Conservation (phyloP, 345 rosid species). For the Melastoma malabathricum region DNA sequence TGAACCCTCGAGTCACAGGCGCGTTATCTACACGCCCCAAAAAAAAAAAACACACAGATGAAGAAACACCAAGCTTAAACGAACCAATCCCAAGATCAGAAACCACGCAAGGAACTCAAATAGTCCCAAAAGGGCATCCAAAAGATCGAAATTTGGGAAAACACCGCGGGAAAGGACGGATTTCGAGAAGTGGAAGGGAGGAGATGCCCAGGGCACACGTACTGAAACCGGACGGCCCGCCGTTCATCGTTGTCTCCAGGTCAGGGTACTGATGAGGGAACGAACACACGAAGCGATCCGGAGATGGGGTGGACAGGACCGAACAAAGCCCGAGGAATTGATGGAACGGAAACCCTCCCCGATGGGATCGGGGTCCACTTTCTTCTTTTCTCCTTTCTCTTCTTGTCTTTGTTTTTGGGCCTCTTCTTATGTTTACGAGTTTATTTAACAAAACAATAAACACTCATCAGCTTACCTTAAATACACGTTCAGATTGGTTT, state of each 20-base stretch:
- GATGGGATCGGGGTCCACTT: no score
- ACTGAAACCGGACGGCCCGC: slow-evolving; percentile 99
- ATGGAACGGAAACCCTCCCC: no score
- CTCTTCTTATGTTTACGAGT: no score
- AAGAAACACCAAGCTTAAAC: no score
- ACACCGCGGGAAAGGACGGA: neutral
- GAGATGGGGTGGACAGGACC: no score
- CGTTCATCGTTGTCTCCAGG: slow-evolving; percentile 69
- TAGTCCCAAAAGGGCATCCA: neutral
- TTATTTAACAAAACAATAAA: no score
- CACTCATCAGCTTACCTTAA: no score
- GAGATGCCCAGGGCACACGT: slow-evolving; percentile 14
- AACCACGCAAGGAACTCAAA: neutral
- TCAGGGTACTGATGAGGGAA: neutral
- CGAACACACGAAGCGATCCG: neutral
- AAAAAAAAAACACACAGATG: neutral
- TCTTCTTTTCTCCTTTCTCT: no score
- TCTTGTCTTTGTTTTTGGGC: no score
- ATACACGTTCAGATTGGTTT: no score
- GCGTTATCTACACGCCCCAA: slow-evolving; percentile 55
- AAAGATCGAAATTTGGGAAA: neutral
- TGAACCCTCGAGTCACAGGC: slow-evolving; percentile 60
- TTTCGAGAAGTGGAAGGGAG: neutral
- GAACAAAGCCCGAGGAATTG: no score
- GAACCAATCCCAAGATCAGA: no score